These are phyloP conservation scores for Ophiostoma ulmi DNA, from an alignment of 2,329 filamentous ascomycete species.

Conservation along the genomic window DNA sequence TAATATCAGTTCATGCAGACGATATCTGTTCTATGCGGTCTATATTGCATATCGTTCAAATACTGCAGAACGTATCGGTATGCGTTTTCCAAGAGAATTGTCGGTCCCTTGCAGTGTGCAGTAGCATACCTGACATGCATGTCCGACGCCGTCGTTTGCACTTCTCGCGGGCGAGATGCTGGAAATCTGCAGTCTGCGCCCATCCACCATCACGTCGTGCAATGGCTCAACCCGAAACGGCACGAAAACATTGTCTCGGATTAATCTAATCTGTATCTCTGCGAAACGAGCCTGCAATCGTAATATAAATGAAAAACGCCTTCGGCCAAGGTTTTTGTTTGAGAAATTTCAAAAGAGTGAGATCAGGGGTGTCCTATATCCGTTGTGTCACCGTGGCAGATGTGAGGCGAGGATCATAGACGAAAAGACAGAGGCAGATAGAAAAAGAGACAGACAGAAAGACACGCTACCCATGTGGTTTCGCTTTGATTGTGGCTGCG, in stretches of 20 bases:
- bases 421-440: not conserved
- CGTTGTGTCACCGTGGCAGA: not conserved
- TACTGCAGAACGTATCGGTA: not conserved
- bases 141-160: not conserved
- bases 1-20: not conserved
- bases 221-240: not conserved
- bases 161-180: not conserved
- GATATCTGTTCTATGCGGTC: not conserved
- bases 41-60: not conserved
- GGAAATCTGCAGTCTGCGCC: not conserved
- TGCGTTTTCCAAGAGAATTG: not conserved
- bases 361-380: not conserved
- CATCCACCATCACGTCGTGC: not conserved
- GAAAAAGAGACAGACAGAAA: not conserved
- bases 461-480: not conserved
- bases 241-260: conserved; percentile 10
- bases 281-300: not conserved
- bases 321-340: not conserved
- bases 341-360: not conserved
- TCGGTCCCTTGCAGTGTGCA: not conserved
- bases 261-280: not conserved
- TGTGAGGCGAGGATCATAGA: not conserved
- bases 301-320: not conserved
- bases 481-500: not conserved
- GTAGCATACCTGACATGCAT: not conserved